Evolutionary conservation across 164 flowering plant genomes (phyloP).

Genomic region (Aristolochia contorta): DNA sequence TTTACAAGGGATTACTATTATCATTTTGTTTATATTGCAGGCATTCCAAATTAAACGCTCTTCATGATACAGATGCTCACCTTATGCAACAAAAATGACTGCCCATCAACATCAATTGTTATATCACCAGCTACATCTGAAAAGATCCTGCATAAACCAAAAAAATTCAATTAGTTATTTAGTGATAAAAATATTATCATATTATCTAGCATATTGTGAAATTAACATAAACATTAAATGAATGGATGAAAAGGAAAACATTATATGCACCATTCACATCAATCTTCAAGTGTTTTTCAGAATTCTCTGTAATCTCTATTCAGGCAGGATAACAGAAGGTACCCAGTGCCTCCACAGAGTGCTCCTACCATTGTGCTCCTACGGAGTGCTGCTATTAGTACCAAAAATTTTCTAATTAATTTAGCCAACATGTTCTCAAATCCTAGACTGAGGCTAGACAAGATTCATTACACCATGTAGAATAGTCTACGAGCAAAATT

Average conservation of each 20-base stretch:
- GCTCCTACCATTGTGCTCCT: too few species aligned
- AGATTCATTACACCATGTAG: too few species aligned
- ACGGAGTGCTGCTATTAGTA: too few species aligned
- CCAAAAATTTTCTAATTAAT: too few species aligned
- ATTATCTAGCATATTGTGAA: neutral
- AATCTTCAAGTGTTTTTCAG: neutral
- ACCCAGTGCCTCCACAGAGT: too few species aligned
- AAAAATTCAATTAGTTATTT: neutral
- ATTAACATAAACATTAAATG: neutral
- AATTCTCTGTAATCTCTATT: neutral
- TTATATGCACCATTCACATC: too few species aligned
- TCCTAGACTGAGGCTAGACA: too few species aligned
- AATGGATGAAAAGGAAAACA: neutral
- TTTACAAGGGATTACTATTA: neutral
- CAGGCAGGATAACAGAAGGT: too few species aligned
- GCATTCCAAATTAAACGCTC: neutral
- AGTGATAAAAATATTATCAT: neutral
- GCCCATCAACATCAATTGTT: conserved; percentile 60
- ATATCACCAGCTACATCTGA: conserved; percentile 70
- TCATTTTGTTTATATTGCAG: neutral
- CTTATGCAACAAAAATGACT: conserved; percentile 61
- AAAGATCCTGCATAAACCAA: conserved; percentile 45
- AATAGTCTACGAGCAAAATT: too few species aligned
- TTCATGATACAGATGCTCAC: conserved; percentile 9
- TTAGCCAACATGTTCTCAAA: too few species aligned